phyloP scores from a whole-genome alignment of 83 land plant species.

The Diphasiastrum complanatum region DNA sequence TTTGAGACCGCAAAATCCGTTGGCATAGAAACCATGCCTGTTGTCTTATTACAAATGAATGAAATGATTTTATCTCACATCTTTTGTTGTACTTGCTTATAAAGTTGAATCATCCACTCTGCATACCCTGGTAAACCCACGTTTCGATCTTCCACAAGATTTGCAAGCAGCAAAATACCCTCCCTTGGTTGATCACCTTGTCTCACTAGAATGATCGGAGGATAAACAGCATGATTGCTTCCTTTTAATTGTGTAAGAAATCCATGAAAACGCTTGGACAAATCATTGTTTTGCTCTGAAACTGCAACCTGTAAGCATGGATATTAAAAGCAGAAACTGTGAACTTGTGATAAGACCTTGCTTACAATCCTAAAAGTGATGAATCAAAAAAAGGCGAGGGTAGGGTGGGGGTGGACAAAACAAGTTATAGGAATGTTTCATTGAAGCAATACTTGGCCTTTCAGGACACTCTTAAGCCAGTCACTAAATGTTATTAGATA shows the following conservation, averaged over 20 bases:
- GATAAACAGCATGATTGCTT: constrained; percentile 58
- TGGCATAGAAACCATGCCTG: too few relatives aligned
- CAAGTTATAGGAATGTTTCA: background rate
- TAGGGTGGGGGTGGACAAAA: background rate
- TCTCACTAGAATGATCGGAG: constrained; percentile 55
- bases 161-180: constrained; percentile 52
- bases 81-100: constrained; percentile 69
- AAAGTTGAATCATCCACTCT: constrained; percentile 69
- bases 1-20: too few relatives aligned
- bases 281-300: constrained; percentile 47
- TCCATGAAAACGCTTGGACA: constrained; percentile 49
- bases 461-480: background rate
- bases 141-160: constrained; percentile 77
- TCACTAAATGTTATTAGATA: too few relatives aligned
- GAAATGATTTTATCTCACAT: too few relatives aligned
- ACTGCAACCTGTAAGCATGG: constrained; percentile 48
- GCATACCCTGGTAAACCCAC: constrained; percentile 59
- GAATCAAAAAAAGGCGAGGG: background rate
- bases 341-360: too few relatives aligned
- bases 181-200: constrained; percentile 96
- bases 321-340: too few relatives aligned
- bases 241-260: constrained; percentile 44
- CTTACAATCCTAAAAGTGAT: background rate
- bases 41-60: too few relatives aligned
- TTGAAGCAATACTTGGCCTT: background rate